These are phyloP conservation scores for Phytophthora macrochlamydospora DNA, from an alignment of 352 stramenopile species.

Conservation along the genomic window DNA sequence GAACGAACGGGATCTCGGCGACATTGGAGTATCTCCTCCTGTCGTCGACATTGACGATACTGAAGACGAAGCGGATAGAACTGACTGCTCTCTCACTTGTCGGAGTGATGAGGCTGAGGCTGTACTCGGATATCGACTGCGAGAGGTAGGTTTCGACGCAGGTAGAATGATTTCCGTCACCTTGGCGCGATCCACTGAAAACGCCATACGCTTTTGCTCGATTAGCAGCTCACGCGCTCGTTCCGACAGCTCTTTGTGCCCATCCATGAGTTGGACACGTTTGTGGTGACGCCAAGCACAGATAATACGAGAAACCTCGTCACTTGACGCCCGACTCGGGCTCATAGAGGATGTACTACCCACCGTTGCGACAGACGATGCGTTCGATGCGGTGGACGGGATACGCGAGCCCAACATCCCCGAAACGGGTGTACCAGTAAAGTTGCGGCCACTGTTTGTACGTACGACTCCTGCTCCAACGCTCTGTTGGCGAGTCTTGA, in stretches of 20 bases:
- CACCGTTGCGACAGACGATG: conserved; percentile 41
- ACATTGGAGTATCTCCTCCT: conserved; percentile 29
- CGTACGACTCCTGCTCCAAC: conserved; percentile 42
- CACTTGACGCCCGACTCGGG: conserved; percentile 59
- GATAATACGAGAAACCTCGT: conserved; percentile 84
- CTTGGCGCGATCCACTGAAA: conserved; percentile 82
- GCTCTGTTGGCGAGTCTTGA: conserved; percentile 74
- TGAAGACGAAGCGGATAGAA: conserved; percentile 47
- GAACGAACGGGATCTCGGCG: conserved; percentile 36
- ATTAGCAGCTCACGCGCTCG: conserved; percentile 80
- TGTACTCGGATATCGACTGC: conserved; percentile 58
- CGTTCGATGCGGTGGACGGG: conserved; percentile 45
- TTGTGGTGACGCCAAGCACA: conserved; percentile 87
- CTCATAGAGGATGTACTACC: conserved; percentile 58
- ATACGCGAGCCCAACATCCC: conserved; percentile 57
- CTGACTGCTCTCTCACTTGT: conserved; percentile 42
- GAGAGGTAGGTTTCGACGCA: conserved; percentile 45
- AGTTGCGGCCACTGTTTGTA: conserved; percentile 55
- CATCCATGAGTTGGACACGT: conserved; percentile 86
- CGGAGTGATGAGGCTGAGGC: conserved; percentile 43
- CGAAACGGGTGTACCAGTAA: conserved; percentile 38
- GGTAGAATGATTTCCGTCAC: conserved; percentile 88
- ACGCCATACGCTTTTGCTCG: conserved; percentile 88
- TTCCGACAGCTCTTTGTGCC: conserved; percentile 85
- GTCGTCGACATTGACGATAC: conserved; percentile 41